Evolutionary conservation across 1,139 yeast genomes (phyloP).

Genomic region (Pichia sp.): DNA sequence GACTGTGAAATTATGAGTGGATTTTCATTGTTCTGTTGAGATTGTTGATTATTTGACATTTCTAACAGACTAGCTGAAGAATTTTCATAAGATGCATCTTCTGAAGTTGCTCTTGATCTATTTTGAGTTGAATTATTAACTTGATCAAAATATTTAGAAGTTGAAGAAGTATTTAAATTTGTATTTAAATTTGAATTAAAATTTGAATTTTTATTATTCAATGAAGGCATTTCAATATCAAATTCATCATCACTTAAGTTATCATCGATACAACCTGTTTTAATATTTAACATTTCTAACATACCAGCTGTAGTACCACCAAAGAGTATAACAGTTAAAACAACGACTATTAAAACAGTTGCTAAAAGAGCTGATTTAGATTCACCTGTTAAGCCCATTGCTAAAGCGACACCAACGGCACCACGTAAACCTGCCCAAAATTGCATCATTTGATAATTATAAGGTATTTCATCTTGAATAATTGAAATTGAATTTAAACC

Average conservation of each 20-base stretch:
- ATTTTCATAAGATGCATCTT: constrained; percentile 26
- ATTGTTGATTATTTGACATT: constrained; percentile 31
- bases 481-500: constrained; percentile 35
- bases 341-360: constrained; percentile 93
- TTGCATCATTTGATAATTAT: constrained; percentile 96
- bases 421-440: constrained; percentile 99
- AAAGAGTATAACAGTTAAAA: constrained; percentile 87
- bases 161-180: constrained; percentile 4
- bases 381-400: constrained; percentile 96
- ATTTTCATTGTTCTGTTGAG: background rate
- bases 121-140: constrained; percentile 3
- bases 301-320: constrained; percentile 99
- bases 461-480: constrained; percentile 85
- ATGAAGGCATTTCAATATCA: constrained; percentile 73
- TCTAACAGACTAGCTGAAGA: constrained; percentile 26
- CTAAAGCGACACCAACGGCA: constrained; percentile 98
- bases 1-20: background rate
- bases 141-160: constrained; percentile 20
- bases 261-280: constrained; percentile 84
- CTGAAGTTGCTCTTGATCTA: constrained; percentile 26
- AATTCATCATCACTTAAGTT: constrained; percentile 87
- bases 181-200: constrained; percentile 1
- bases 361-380: constrained; percentile 84
- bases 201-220: constrained; percentile 32
- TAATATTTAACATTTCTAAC: constrained; percentile 90